Evolutionary conservation across 805 yeast species (phyloP), one percentile per base, ranked within the genome.

Genomic region (Candida suzukii): DNA sequence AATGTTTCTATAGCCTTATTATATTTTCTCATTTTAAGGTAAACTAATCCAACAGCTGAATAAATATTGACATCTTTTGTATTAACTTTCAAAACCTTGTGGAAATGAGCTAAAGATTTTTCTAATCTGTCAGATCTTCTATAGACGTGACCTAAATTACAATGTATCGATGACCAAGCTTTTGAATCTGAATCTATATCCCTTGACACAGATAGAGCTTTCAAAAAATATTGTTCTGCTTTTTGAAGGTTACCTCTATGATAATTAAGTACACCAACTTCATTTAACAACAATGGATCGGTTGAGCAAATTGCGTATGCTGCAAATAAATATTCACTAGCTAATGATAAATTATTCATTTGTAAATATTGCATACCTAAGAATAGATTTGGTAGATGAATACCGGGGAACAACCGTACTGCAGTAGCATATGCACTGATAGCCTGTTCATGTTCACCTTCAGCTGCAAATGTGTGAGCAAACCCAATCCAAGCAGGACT

Each of bases 381-480:
- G 53, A 86, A 91, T 44, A 93, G 64, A 53, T 84, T 79, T 2
- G 99, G 98, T 37, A 90, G 64, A 58, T 93, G 97, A 3, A 90
- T 81, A 1, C 95, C 95, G 0, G 90, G 88, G 54, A 93, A 93
- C 34, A 90, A 71, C 46, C 96, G 68, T 1, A 96, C 88, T 0
- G 97, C 97, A 12, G 95, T 90, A 2, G 98, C 90, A 61, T 90
- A 93, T 0, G 98, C 98, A 42, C 96, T 83, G 19, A 93, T 83
- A 1, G 98, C 98, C 61, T 93, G 98, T 59, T 93, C 99, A 59
- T 93, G 97, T 61, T 93, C 99, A n/a, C 96, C 95, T 59, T 93
- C 99, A 3, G 86, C 82, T 0, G 96, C 96, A 73, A 90, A 93
- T 0, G 98, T 90, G 55, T 91, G 98, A 1, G 98, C 98, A 66